Base-by-base conservation (phyloP, 768 basidiomycete genomes). In the Postia placenta region DNA sequence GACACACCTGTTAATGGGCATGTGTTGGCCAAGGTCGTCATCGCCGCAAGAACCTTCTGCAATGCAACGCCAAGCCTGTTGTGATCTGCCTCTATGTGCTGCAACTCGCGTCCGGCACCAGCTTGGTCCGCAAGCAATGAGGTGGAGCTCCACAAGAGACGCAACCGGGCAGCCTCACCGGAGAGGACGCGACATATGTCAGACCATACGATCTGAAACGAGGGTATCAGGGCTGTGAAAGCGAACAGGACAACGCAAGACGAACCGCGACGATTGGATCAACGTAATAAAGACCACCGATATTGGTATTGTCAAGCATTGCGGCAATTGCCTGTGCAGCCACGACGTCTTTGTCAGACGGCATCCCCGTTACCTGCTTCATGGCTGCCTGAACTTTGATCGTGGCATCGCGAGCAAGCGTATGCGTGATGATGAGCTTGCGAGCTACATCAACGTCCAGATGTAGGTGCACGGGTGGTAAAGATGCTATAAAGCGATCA, bases 301-400 rank as follows among this genome's bases (percentile, higher is more conserved):
- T 5, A 27, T 46, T 51, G 24, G 41, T 25, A 11, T 26, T 25
- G 22, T 57, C 56, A 14, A 57, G 40, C 1, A 41, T 28, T 4
- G 44, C n/a, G 2, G 49, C 49, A 1, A 44, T 51, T 5, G 48
- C 48, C 28, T 52, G 41, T n/a, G 56, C 53, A 0, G 53, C 61
- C 15, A 50, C 17, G 38, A 60, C 42, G 23, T 58, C 58, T 36
- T 60, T 60, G 27, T 53, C 47, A 38, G 54, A 54, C 38, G 55
- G 54, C 50, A 60, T 46, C 23, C 51, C 48, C 36, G 64, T 63
- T 4, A 68, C 59, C 49, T 74, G 72, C 6, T 70, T 66, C 55
- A 78, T 78, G 5, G 70, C 67, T 49, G 68, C 68, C 43, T 79
- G 75, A 20, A 81, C 70, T 58, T 76, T 76, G 57, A 80, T 78